Percentiles rank a stretch among this genome's conserved stretches.
These are phyloP conservation scores for Solanum ahanhuiri DNA, from an alignment of 257 asterid species.

Conservation along the genomic window DNA sequence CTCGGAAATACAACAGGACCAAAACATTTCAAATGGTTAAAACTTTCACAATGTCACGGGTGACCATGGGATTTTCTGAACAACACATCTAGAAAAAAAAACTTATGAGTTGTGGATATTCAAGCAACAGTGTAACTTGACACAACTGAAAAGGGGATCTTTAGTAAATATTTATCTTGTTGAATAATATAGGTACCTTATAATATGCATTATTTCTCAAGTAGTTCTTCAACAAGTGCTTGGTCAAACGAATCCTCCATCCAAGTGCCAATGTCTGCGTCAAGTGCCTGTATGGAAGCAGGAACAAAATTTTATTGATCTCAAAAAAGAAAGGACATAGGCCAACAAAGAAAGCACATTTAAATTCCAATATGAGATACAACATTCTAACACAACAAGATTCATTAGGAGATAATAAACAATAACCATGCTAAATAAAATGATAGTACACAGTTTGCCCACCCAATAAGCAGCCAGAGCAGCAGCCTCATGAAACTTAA, in stretches of 20 bases:
- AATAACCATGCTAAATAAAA: background rate
- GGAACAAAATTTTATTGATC: background rate
- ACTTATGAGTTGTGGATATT: background rate
- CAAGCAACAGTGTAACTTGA: background rate
- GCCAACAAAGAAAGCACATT: background rate
- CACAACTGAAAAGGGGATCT: background rate
- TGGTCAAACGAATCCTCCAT: constrained; percentile 96
- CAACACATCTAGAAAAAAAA: background rate
- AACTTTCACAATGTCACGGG: background rate
- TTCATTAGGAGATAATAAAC: background rate
- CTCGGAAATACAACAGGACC: too few relatives aligned
- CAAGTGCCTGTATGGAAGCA: constrained; percentile 49
- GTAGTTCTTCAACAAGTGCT: constrained; percentile 73
- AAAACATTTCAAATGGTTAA: background rate
- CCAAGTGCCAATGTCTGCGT: constrained; percentile 91
- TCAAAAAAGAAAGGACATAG: background rate
- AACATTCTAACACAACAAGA: background rate
- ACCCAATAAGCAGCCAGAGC: background rate
- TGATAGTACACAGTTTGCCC: background rate
- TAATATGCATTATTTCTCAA: constrained; percentile 83
- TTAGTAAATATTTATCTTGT: background rate
- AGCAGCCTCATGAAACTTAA: background rate
- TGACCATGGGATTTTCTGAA: background rate
- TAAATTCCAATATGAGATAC: background rate
- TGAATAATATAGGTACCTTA: constrained; percentile 40